Percentiles rank a stretch among this genome's conserved stretches.
phyloP scores from a whole-genome alignment of 176 grass and related monocot genomes.

The Coix lacrymajobi region DNA sequence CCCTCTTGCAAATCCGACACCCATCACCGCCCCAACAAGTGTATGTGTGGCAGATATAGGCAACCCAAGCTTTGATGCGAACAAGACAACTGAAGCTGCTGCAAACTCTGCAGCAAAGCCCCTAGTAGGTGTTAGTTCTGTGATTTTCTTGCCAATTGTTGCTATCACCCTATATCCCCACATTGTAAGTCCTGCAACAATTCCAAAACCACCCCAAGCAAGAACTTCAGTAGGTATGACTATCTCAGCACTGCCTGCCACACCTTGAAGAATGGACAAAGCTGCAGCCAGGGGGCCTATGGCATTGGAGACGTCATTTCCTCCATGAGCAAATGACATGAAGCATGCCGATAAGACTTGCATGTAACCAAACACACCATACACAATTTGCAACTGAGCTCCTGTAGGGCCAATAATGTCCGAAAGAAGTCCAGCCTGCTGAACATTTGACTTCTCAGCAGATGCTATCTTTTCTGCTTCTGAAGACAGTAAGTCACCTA shows the following conservation, averaged over 20 bases:
- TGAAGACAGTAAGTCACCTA: conserved; percentile 74
- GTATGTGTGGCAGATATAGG: conserved; percentile 94
- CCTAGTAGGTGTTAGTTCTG: conserved; percentile 86
- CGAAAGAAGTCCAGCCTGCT: conserved; percentile 63
- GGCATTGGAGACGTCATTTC: conserved; percentile 95
- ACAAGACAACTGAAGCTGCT: conserved; percentile 84
- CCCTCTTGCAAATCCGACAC: conserved; percentile 93
- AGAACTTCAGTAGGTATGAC: conserved; percentile 88
- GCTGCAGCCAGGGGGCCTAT: conserved; percentile 85
- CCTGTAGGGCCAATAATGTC: conserved; percentile 72
- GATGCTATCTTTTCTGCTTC: conserved; percentile 64
- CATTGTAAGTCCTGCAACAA: conserved; percentile 86
- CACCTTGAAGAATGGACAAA: conserved; percentile 77
- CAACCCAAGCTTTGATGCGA: conserved; percentile 90
- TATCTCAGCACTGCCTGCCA: conserved; percentile 62
- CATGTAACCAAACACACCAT: conserved; percentile 92
- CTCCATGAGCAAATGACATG: conserved; percentile 98
- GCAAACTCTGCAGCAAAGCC: conserved; percentile 94
- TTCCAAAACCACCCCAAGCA: conserved; percentile 94
- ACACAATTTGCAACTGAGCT: conserved; percentile 93
- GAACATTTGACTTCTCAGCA: conserved; percentile 28
- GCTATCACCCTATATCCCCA: conserved; percentile 96
- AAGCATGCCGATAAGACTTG: conserved; percentile 96
- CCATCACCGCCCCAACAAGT: conserved; percentile 97
- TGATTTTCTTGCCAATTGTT: conserved; percentile 98